Evolutionary conservation across 495 filamentous ascomycete genomes (phyloP), one percentile per base, ranked within the genome.

Genomic region (Echria macrotheca): DNA sequence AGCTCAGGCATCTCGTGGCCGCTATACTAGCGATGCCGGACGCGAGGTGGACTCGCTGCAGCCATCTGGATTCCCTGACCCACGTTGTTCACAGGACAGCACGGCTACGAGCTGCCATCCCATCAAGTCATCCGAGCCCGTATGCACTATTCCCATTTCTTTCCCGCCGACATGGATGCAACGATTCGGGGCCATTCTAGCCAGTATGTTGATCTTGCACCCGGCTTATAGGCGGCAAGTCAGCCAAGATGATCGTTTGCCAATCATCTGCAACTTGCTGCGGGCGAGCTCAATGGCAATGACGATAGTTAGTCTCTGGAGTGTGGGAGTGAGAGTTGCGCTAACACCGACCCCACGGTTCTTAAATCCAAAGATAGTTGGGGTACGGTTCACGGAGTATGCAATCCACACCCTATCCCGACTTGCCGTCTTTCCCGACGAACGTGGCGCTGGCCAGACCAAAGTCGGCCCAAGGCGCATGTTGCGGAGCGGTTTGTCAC

Each of bases 391-490:
- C n/a, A n/a, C n/a, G n/a, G n/a, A n/a, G n/a, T n/a, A n/a, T n/a
- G n/a, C n/a, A n/a, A n/a, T n/a, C n/a, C n/a, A n/a, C n/a, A n/a
- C n/a, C n/a, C n/a, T n/a, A n/a, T n/a, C n/a, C 9, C 31, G 3
- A n/a, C 31, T 2, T 37, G 35, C 35, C 35, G 35, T 9, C 5
- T 37, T 37, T 6, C 35, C 35, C 35, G 14, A 8, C 12, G 5
- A 6, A n/a, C 31, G 41, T 31, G 41, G 41, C 41, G 41, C 25
- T 44, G 41, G 41, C 25, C 41, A 31, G 26, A 44, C 41, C 41
- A 23, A 15, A 12, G 19, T 14, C 24, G 5, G 35, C 17, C 35
- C 35, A 37, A 37, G 11, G 35, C 35, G 35, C 35, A 2, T 18
- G 35, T 18, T 37, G 35, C 17, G 35, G 21, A 18, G 15, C 12